These are phyloP conservation scores for Cladosporium sp. DNA, from an alignment of 2,329 filamentous ascomycete species.

Conservation along the genomic window DNA sequence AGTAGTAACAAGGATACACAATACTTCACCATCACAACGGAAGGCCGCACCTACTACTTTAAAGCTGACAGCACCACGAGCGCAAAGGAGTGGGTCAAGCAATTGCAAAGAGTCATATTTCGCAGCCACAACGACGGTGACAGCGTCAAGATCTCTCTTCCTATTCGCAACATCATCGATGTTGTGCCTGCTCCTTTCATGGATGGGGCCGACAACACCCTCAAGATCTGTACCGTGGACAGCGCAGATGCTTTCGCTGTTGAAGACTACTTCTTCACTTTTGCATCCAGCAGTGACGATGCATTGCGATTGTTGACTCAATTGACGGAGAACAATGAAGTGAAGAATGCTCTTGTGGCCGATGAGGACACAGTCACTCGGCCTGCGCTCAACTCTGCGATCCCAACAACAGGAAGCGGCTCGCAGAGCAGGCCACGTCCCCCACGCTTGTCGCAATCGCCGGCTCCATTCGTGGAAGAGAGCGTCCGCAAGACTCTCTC, in stretches of 20 bases:
- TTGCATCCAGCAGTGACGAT: constrained; percentile 81
- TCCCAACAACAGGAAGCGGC: not conserved
- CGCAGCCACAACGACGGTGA: constrained; percentile 93
- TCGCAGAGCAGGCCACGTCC: not conserved
- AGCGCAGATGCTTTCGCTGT: constrained; percentile 92
- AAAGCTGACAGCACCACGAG: constrained; percentile 80
- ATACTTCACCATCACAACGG: constrained; percentile 76
- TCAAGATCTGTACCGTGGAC: constrained; percentile 88
- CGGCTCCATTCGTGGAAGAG: constrained; percentile 30
- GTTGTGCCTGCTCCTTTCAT: constrained; percentile 88
- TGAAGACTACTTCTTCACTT: constrained; percentile 98
- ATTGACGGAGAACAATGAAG: constrained; percentile 63
- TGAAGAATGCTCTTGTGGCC: not conserved
- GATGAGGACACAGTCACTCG: not conserved
- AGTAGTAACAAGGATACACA: constrained; percentile 58
- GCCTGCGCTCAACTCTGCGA: not conserved
- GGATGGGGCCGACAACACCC: constrained; percentile 78
- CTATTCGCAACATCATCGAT: constrained; percentile 83
- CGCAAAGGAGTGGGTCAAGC: constrained; percentile 95
- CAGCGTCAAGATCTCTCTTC: constrained; percentile 91
- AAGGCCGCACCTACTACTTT: constrained; percentile 80
- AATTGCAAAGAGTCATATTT: constrained; percentile 90
- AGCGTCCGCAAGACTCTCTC: constrained; percentile 43
- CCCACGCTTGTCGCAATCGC: constrained; percentile 18
- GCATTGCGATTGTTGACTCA: constrained; percentile 73